Conservation (phyloP, 805 yeast genomes). For the Yarrowia sp. region DNA sequence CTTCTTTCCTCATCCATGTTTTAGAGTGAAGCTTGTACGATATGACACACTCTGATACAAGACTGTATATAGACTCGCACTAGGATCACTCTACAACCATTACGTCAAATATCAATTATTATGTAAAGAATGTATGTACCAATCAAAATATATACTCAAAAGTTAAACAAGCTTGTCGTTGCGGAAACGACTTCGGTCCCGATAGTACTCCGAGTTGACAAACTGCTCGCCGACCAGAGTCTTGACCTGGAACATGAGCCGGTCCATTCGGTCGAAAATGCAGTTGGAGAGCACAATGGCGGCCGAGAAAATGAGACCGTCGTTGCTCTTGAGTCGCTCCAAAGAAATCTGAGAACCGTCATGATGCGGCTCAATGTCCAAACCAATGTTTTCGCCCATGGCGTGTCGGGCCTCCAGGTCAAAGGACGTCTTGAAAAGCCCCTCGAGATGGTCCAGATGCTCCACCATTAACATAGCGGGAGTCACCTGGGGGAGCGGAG, state of each 20-base stretch:
- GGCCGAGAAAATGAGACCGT: conserved; percentile 32
- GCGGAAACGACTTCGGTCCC: not conserved
- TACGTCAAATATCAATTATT: too few relatives aligned
- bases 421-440: not conserved
- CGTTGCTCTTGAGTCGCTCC: conserved; percentile 28
- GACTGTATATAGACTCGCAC: too few relatives aligned
- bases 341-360: not conserved
- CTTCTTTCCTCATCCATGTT: too few relatives aligned
- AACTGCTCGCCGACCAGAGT: conserved; percentile 40
- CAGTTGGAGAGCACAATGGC: conserved; percentile 33
- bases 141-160: not conserved
- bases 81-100: too few relatives aligned
- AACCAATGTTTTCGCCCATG: not conserved
- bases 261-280: conserved; percentile 38
- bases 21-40: too few relatives aligned
- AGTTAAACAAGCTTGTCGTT: conserved; percentile 3
- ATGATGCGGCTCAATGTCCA: not conserved
- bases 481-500: conserved; percentile 37
- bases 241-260: conserved; percentile 35
- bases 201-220: conserved; percentile 30
- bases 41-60: too few relatives aligned
- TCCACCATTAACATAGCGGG: conserved; percentile 33
- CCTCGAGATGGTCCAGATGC: conserved; percentile 26
- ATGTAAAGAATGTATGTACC: too few relatives aligned
- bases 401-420: not conserved